Evolutionary conservation across 805 yeast genomes (phyloP).

Genomic region (Helenozyma baotianmanensis): DNA sequence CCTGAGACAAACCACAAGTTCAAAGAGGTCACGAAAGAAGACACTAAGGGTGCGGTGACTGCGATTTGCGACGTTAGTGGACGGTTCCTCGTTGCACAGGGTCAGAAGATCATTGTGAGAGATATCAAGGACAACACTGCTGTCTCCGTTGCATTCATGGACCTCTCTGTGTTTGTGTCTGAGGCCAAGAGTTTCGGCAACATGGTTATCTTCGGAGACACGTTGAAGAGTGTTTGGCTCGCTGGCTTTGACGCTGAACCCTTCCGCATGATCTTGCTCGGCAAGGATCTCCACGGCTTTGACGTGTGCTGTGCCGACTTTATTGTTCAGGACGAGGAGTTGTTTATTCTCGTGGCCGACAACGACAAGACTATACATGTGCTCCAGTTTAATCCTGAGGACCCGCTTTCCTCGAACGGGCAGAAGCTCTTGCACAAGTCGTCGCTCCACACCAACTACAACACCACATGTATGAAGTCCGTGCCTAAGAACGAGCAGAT

Average conservation of each 20-base stretch:
- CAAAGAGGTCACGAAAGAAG: conserved; percentile 68
- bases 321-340: conserved; percentile 62
- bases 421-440: conserved; percentile 66
- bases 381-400: conserved; percentile 88
- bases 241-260: conserved; percentile 96
- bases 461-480: conserved; percentile 50
- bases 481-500: conserved; percentile 36
- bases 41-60: conserved; percentile 79
- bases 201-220: conserved; percentile 75
- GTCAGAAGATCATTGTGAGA: conserved; percentile 75
- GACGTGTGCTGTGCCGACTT: conserved; percentile 76
- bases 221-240: conserved; percentile 69
- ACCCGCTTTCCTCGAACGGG: conserved; percentile 77
- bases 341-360: conserved; percentile 67
- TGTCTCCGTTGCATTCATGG: conserved; percentile 91
- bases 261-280: conserved; percentile 72
- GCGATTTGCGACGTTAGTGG: conserved; percentile 78
- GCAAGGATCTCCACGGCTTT: conserved; percentile 63
- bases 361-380: conserved; percentile 62
- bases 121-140: conserved; percentile 84
- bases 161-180: conserved; percentile 72
- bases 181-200: conserved; percentile 83
- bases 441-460: conserved; percentile 63
- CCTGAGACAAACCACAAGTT: conserved; percentile 81
- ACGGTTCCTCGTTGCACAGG: conserved; percentile 77